Evolutionary conservation across 2,329 filamentous ascomycete species (phyloP).

Genomic region (Cryphonectria radicalis): DNA sequence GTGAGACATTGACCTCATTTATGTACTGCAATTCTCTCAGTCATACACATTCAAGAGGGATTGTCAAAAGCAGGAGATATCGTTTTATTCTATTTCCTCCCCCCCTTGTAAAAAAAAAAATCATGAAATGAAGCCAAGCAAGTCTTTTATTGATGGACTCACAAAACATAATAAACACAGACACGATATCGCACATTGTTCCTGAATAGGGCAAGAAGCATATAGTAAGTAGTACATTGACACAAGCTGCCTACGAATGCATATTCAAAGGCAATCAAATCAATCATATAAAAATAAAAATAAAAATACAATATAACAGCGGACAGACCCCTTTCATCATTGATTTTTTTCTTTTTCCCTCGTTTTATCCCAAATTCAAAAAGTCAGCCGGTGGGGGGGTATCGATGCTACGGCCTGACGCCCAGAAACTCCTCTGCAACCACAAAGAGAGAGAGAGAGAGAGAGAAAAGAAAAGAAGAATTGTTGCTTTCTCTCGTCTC

Average conservation of each 20-base stretch:
- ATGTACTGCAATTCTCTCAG: background rate
- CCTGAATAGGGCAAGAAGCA: background rate
- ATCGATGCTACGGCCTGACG: conserved; percentile 21
- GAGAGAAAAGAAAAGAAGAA: background rate
- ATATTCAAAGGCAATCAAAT: conserved; percentile 18
- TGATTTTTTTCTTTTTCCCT: background rate
- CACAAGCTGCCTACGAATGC: conserved; percentile 21
- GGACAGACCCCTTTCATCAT: background rate
- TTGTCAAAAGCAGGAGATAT: background rate
- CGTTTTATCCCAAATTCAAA: conserved; percentile 15
- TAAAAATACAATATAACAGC: background rate
- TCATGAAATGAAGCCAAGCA: background rate
- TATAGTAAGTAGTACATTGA: conserved; percentile 25
- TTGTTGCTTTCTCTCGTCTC: background rate
- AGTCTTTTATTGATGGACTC: background rate
- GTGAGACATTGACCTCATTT: background rate
- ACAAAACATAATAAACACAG: background rate
- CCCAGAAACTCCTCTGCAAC: conserved; percentile 22
- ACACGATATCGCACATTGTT: background rate
- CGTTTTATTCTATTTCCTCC: background rate
- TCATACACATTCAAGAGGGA: background rate
- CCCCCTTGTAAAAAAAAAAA: too few relatives aligned
- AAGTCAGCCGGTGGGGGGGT: conserved; percentile 21
- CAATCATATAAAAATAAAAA: background rate
- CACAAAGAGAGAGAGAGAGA: background rate